Conservation (phyloP, 1,284 basidiomycete species). For the Albatrellus sp. region DNA sequence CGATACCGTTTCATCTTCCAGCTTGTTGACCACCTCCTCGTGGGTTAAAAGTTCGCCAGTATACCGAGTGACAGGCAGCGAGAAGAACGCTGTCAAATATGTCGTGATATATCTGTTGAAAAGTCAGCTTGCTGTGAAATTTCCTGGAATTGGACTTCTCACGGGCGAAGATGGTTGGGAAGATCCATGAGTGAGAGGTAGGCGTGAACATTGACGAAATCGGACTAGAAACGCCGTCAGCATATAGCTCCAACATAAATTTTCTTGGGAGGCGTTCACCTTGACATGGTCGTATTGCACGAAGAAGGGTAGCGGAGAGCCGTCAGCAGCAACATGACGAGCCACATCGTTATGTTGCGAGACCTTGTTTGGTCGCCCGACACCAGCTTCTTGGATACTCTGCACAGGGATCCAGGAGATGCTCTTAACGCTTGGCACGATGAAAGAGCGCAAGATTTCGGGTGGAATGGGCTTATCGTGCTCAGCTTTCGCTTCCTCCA, state of each 20-base stretch:
- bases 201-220: conserved; percentile 80
- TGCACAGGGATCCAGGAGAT: conserved; percentile 95
- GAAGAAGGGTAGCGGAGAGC: conserved; percentile 69
- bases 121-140: conserved; percentile 5
- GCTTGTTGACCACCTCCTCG: conserved; percentile 84
- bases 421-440: conserved; percentile 77
- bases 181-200: conserved; percentile 67
- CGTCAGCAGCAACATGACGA: conserved; percentile 63
- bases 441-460: conserved; percentile 74
- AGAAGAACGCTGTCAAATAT: conserved; percentile 85
- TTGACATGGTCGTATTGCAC: conserved; percentile 85
- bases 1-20: conserved; percentile 87
- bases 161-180: conserved; percentile 68
- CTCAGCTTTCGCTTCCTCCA: conserved; percentile 79
- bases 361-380: conserved; percentile 26
- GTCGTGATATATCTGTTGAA: conserved; percentile 57
- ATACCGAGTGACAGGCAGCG: conserved; percentile 68
- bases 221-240: conserved; percentile 44
- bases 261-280: conserved; percentile 24
- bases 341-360: conserved; percentile 27
- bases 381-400: conserved; percentile 56
- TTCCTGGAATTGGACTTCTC: conserved; percentile 19
- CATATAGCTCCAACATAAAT: too few species aligned
- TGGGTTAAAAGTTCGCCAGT: conserved; percentile 65
- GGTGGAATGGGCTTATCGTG: conserved; percentile 79